Percentiles rank a stretch among this genome's conserved stretches.
Evolutionary conservation across 2,329 filamentous ascomycete genomes (phyloP).

Genomic region (Aspergillus sp.): DNA sequence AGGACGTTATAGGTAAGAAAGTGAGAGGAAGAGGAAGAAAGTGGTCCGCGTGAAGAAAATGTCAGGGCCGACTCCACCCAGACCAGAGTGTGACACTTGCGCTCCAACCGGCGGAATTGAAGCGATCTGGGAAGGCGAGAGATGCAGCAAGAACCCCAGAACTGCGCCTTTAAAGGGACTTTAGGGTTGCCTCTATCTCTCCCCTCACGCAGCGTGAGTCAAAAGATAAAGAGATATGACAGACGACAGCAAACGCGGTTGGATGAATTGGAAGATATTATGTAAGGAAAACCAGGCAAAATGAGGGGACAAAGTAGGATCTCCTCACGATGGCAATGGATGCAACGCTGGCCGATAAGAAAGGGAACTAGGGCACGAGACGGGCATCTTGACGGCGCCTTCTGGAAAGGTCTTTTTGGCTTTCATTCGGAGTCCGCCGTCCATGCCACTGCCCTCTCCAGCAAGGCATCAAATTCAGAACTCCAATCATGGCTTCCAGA

Average conservation of each 20-base stretch:
- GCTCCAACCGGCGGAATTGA: background rate
- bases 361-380: background rate
- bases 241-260: slow-evolving; percentile 11
- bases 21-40: slow-evolving; percentile 5
- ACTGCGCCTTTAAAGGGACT: background rate
- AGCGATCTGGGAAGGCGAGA: background rate
- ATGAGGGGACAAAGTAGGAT: slow-evolving; percentile 5
- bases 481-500: background rate
- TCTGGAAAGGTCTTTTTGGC: background rate
- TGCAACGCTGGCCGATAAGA: slow-evolving; percentile 11
- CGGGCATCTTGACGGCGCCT: background rate
- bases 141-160: background rate
- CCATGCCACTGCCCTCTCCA: background rate
- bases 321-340: slow-evolving; percentile 6
- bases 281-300: slow-evolving; percentile 22
- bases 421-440: background rate
- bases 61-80: slow-evolving; percentile 15
- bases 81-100: slow-evolving; percentile 4
- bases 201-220: slow-evolving; percentile 5
- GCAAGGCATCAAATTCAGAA: background rate
- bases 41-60: slow-evolving; percentile 5
- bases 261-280: slow-evolving; percentile 19
- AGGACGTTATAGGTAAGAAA: background rate
- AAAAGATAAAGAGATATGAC: slow-evolving; percentile 12
- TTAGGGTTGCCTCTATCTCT: background rate